Evolutionary conservation across 148 eudicot species (phyloP).

Genomic region (Persicaria tinctoria): DNA sequence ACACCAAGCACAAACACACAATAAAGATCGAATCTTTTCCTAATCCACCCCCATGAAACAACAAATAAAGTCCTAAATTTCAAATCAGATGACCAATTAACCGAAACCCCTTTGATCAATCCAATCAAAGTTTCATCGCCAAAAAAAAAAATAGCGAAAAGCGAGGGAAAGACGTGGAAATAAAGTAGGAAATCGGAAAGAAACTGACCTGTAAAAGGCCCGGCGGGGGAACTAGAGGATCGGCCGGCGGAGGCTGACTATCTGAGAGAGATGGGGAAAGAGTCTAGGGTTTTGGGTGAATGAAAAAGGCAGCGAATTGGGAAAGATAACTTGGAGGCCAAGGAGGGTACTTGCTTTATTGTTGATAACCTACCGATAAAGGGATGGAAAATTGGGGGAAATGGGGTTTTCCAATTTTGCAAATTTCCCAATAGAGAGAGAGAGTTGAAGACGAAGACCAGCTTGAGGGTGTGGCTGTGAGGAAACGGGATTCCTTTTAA

Average conservation of each 20-base stretch:
- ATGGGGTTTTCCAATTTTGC: not conserved
- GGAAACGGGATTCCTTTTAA: conserved; percentile 1
- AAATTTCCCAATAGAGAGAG: conserved; percentile 1
- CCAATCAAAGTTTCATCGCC: not conserved
- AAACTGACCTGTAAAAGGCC: conserved; percentile 26
- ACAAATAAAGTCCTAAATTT: not conserved
- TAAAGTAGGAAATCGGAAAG: not conserved
- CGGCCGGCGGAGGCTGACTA: conserved; percentile 7
- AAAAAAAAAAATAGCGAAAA: not conserved
- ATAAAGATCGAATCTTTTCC: not conserved
- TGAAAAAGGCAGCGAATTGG: conserved; percentile 10
- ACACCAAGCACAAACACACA: conserved; percentile 9
- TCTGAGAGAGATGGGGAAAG: conserved; percentile 2
- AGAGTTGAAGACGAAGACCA: conserved; percentile 15
- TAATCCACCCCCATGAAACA: not conserved
- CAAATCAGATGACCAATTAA: not conserved
- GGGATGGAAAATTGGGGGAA: not conserved
- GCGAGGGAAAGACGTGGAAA: not conserved
- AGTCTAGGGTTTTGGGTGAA: conserved; percentile 28
- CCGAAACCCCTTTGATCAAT: not conserved
- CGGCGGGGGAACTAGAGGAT: conserved; percentile 4
- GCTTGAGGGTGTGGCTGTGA: not conserved
- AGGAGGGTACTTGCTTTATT: conserved; percentile 7
- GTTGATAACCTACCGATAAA: not conserved
- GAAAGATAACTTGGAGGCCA: conserved; percentile 4